These are phyloP conservation scores for Nepenthes alata DNA, from an alignment of 179 eudicot species.

Conservation along the genomic window DNA sequence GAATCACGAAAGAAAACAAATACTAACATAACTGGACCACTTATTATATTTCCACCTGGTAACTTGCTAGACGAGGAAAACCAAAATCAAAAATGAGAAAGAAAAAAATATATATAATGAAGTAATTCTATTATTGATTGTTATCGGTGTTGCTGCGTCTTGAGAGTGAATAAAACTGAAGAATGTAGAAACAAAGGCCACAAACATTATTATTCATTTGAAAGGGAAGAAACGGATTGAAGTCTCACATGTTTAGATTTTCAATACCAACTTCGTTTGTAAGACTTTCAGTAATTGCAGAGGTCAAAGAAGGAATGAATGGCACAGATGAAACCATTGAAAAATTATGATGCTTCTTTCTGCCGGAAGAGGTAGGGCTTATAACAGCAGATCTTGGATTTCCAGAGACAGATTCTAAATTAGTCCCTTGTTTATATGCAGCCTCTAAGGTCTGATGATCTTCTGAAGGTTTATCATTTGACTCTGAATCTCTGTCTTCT, in stretches of 20 bases:
- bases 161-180: not conserved
- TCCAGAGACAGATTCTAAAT: constrained; percentile 20
- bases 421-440: constrained; percentile 20
- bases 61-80: too few relatives aligned
- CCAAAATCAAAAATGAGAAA: too few relatives aligned
- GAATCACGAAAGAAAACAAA: too few relatives aligned
- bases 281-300: constrained; percentile 29
- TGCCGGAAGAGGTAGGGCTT: constrained; percentile 19
- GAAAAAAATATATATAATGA: too few relatives aligned
- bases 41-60: too few relatives aligned
- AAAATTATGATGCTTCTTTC: constrained; percentile 21
- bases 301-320: constrained; percentile 22
- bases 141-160: too few relatives aligned
- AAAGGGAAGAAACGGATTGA: not conserved
- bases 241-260: constrained; percentile 50
- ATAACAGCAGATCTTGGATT: constrained; percentile 17
- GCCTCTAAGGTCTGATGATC: constrained; percentile 23
- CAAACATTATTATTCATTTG: not conserved
- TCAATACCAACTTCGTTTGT: constrained; percentile 39
- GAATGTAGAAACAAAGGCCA: not conserved
- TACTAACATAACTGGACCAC: too few relatives aligned
- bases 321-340: constrained; percentile 17
- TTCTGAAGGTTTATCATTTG: constrained; percentile 22
- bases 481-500: constrained; percentile 16
- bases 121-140: too few relatives aligned